Evolutionary conservation across 2,329 filamentous ascomycete species (phyloP), one percentile per base, ranked within the genome.

Genomic region (Fusarium piperis): DNA sequence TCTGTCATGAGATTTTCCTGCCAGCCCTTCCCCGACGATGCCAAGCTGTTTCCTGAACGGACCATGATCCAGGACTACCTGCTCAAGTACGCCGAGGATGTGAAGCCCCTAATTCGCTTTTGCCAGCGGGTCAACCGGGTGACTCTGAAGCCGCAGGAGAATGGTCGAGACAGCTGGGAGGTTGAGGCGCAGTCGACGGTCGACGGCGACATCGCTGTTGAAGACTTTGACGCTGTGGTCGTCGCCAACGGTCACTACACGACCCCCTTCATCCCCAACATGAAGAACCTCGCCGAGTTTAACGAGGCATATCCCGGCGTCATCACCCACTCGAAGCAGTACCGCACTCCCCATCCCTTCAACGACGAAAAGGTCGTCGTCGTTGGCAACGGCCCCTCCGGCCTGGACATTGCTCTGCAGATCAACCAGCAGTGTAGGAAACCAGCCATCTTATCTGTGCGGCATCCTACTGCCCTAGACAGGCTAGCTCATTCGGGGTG

Each of bases 341-440:
- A 94, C 78, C 90, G 94, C 41, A 86, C 81, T 0, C 88, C 93
- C 0, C 86, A 89, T 18, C 76, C 83, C 0, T 97, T 91, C 75
- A 78, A 79, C 1, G 86, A 84, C 59, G 92, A 93, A 79, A 97
- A 93, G 80, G 93, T 96, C 12, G 81, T 98, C 6, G 87, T 98
- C 0, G 90, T 98, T 0, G 95, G 95, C 11, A 96, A 94, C 75
- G 92, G 92, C 1, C 92, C 94, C 0, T 97, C 94, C 0, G 95
- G 94, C 0, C 82, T 94, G 16, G 95, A 98, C 77, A 94, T 98
- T 74, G 91, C 92, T 16, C 83, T 86, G 3, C 95, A 98, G 78
- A 92, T 98, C 74, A 88, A 86, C 56, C 78, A 83, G 7, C 85
- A 90, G 36, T 90, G 89, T 77, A 81, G 83, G 68, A 81, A 82